Evolutionary conservation across 2,329 filamentous ascomycete species (phyloP).

Genomic region (Apiospora sp.): DNA sequence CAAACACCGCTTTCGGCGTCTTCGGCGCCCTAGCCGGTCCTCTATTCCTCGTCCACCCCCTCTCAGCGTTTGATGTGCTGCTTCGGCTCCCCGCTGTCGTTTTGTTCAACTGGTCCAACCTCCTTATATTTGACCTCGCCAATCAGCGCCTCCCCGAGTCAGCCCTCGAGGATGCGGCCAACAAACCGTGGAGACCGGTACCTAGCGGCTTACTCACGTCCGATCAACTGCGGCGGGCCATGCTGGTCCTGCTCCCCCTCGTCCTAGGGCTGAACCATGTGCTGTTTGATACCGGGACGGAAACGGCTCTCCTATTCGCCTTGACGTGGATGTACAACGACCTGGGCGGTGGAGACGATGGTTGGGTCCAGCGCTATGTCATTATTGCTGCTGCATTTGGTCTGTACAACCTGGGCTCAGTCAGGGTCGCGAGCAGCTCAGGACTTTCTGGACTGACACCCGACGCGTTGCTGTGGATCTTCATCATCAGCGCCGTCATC

Average conservation of each 20-base stretch:
- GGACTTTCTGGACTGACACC: too few relatives aligned
- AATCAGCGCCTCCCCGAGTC: conserved; percentile 27
- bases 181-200: conserved; percentile 28
- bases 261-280: conserved; percentile 5
- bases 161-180: conserved; percentile 23
- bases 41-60: too few relatives aligned
- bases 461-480: background rate
- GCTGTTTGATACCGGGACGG: background rate
- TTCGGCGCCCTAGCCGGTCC: background rate
- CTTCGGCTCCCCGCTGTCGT: conserved; percentile 19
- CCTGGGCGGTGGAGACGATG: conserved; percentile 39
- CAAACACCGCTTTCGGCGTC: background rate
- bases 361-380: conserved; percentile 34
- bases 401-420: conserved; percentile 36
- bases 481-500: conserved; percentile 38
- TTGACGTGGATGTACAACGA: conserved; percentile 35
- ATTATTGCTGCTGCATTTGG: conserved; percentile 38
- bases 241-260: conserved; percentile 21
- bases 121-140: conserved; percentile 27
- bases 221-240: conserved; percentile 22
- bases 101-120: conserved; percentile 28
- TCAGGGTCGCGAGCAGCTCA: conserved; percentile 29
- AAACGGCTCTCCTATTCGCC: conserved; percentile 23
- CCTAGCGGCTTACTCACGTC: conserved; percentile 24
- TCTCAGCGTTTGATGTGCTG: background rate